phyloP scores from a whole-genome alignment of 768 basidiomycete species.

The Chlorophyllum brunneum region DNA sequence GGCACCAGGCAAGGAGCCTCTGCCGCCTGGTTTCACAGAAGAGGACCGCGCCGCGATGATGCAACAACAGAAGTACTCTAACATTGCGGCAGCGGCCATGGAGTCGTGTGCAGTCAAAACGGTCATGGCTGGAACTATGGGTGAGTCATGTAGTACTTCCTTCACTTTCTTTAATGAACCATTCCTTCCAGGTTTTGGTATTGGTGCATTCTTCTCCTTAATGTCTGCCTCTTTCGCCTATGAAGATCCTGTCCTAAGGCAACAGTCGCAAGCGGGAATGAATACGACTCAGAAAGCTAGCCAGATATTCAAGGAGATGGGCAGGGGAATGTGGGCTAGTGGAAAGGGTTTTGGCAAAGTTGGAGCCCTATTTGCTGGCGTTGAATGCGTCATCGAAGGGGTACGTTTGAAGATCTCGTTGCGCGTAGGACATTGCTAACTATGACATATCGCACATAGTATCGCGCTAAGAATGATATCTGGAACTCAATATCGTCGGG shows the following conservation, averaged over 20 bases:
- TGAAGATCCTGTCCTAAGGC: conserved; percentile 84
- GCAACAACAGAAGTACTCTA: conserved; percentile 76
- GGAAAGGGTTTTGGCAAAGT: conserved; percentile 95
- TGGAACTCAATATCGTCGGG: conserved; percentile 87
- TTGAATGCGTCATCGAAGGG: conserved; percentile 93
- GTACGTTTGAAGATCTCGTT: conserved; percentile 43
- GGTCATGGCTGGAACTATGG: conserved; percentile 74
- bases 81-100: conserved; percentile 66
- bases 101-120: conserved; percentile 88
- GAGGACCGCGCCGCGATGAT: conserved; percentile 67
- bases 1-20: conserved; percentile 81
- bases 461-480: conserved; percentile 95
- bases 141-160: conserved; percentile 40
- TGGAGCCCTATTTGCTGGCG: conserved; percentile 89
- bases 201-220: conserved; percentile 93
- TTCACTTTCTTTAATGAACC: conserved; percentile 7
- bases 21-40: conserved; percentile 79
- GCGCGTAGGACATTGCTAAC: neutral
- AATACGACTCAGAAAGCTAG: conserved; percentile 74
- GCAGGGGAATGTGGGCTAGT: conserved; percentile 82
- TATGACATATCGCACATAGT: conserved; percentile 43
- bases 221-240: conserved; percentile 96
- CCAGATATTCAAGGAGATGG: conserved; percentile 92
- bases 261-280: conserved; percentile 51
- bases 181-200: conserved; percentile 64